Evolutionary conservation across 2,329 filamentous ascomycete species (phyloP), one percentile per base, ranked within the genome.

Genomic region (Thelonectria olida): DNA sequence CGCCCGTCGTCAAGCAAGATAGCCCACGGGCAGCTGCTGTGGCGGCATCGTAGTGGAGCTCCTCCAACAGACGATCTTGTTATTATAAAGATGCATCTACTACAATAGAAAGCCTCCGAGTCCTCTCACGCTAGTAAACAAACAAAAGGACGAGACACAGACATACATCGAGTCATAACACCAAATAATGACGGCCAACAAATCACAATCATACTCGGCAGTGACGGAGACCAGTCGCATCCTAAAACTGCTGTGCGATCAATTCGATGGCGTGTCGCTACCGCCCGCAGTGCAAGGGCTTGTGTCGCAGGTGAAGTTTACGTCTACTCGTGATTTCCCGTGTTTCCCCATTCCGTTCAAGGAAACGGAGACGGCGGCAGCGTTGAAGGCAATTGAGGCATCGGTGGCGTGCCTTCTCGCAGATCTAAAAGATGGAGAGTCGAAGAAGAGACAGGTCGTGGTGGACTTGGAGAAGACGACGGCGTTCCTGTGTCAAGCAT

Each of bases 331-430:
- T 15, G 76, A 81, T 62, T 65, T 64, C 51, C 76, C 78, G 0
- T 82, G 81, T 62, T 83, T 82, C 28, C 80, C 80, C 0, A 81
- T 81, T 12, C 81, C 81, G 0, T 81, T 82, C 67, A 82, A 82
- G 47, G 80, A 83, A 64, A 81, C 79, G 0, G 81, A 83, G 60
- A 73, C 78, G 4, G 71, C 73, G 1, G 79, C 79, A 7, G 81
- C 81, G 0, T 64, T 82, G 17, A 83, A 82, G 58, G 79, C 79
- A 0, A 66, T 83, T 5, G 81, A 83, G 27, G 78, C 70, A 5
- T 70, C 65, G 2, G 54, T 79, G 2, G 78, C 76, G 0, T 67
- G 70, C 2, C 62, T 76, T 0, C 64, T 80, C 5, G 76, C 75
- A 1, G 72, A 74, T 39, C 62, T 69, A 1, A 70, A 65, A 15